A percentile compares a stretch with the other conserved stretches of the same genome.
phyloP scores from a whole-genome alignment of 306 rosid species.

The Arachis stenosperma region DNA sequence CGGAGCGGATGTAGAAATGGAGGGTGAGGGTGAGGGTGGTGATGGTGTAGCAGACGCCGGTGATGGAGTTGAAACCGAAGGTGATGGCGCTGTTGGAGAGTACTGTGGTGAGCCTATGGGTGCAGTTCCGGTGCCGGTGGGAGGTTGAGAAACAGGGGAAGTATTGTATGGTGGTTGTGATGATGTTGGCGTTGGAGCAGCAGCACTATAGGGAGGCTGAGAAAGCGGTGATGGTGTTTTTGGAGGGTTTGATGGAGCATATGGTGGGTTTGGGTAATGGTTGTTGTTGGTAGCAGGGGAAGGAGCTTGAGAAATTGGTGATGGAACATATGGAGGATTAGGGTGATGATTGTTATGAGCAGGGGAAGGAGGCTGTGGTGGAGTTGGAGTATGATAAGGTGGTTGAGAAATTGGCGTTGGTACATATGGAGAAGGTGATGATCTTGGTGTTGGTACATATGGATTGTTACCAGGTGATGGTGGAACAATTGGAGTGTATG shows the following conservation, averaged over 20 bases:
- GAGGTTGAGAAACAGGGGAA: slow-evolving; percentile 25
- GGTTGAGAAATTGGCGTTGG: not conserved
- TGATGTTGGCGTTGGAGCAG: slow-evolving; percentile 19
- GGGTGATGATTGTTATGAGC: not conserved
- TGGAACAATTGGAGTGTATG: not conserved
- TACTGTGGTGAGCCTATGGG: too few species aligned
- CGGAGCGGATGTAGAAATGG: not conserved
- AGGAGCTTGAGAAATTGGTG: not conserved
- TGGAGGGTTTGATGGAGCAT: slow-evolving; percentile 14
- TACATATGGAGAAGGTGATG: not conserved
- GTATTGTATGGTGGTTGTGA: too few species aligned
- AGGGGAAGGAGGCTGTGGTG: too few species aligned
- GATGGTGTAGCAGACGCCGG: not conserved
- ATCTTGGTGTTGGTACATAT: not conserved
- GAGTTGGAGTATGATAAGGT: too few species aligned
- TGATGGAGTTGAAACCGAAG: slow-evolving; percentile 16
- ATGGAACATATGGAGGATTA: not conserved
- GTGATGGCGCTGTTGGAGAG: not conserved
- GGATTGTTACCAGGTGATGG: too few species aligned
- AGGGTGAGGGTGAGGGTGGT: not conserved
- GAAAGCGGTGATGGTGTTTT: not conserved
- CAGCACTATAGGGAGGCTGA: slow-evolving; percentile 17
- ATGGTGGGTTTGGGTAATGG: not conserved
- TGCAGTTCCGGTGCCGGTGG: not conserved
- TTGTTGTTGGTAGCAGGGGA: not conserved